These are phyloP conservation scores for Populus davidiana DNA, from an alignment of 345 rosid species.

Conservation along the genomic window DNA sequence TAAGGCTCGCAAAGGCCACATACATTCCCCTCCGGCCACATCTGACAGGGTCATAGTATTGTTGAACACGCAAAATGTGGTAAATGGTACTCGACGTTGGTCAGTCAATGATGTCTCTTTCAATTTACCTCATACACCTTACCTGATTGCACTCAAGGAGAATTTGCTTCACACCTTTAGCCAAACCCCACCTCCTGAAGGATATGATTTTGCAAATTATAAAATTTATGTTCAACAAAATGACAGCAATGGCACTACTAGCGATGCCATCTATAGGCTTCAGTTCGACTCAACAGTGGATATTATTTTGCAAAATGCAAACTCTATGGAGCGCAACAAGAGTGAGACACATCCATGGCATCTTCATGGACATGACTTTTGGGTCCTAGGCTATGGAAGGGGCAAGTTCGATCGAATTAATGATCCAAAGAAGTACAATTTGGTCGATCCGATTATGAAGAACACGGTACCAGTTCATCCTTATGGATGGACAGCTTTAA, in stretches of 20 bases:
- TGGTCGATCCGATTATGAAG: slow-evolving; percentile 67
- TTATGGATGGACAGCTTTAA: slow-evolving; percentile 68
- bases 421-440: slow-evolving; percentile 48
- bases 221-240: neutral
- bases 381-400: slow-evolving; percentile 66
- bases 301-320: slow-evolving; percentile 64
- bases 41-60: slow-evolving; percentile 50
- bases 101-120: slow-evolving; percentile 66
- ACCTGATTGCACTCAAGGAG: slow-evolving; percentile 52
- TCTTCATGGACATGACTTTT: slow-evolving; percentile 82
- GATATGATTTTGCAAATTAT: slow-evolving; percentile 23
- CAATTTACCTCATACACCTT: slow-evolving; percentile 51
- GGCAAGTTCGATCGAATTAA: slow-evolving; percentile 51
- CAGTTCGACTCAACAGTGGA: slow-evolving; percentile 58
- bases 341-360: slow-evolving; percentile 90
- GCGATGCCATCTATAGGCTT: slow-evolving; percentile 46
- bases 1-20: slow-evolving; percentile 43
- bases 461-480: slow-evolving; percentile 75
- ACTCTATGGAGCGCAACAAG: slow-evolving; percentile 26
- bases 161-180: slow-evolving; percentile 37
- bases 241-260: slow-evolving; percentile 39
- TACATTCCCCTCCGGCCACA: slow-evolving; percentile 38
- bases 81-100: slow-evolving; percentile 42
- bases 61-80: slow-evolving; percentile 56
- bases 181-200: slow-evolving; percentile 45